Evolutionary conservation across 495 filamentous ascomycete genomes (phyloP).

Genomic region (Daldinia loculata): DNA sequence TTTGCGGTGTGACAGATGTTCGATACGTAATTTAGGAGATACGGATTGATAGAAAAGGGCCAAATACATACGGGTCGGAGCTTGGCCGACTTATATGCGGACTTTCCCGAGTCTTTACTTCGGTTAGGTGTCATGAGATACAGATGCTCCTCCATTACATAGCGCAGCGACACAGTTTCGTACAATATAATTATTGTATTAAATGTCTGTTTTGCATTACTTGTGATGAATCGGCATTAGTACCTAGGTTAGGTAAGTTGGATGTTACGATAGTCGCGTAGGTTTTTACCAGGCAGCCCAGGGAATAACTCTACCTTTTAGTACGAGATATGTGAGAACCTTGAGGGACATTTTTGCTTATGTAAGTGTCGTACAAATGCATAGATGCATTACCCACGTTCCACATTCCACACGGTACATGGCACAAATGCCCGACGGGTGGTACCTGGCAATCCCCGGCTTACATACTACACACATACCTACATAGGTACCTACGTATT

Average conservation of each 20-base stretch:
- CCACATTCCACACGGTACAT: conserved; percentile 10
- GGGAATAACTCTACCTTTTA: not conserved
- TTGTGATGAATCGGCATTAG: not conserved
- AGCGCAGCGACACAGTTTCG: conserved; percentile 1
- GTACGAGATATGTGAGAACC: conserved; percentile 15
- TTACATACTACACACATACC: too few relatives aligned
- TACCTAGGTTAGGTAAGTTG: not conserved
- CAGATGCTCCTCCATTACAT: conserved; percentile 19
- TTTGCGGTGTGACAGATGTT: not conserved
- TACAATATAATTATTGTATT: conserved; percentile 7
- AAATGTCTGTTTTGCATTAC: not conserved
- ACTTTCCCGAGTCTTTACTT: conserved; percentile 1
- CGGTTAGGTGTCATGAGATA: conserved; percentile 6
- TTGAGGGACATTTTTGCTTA: conserved; percentile 17
- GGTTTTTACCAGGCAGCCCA: not conserved
- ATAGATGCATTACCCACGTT: not conserved
- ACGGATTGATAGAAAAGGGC: not conserved
- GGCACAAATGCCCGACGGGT: conserved; percentile 16
- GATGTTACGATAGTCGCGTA: not conserved
- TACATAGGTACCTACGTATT: too few relatives aligned
- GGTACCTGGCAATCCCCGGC: not conserved
- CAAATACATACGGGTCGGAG: not conserved
- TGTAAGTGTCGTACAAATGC: not conserved
- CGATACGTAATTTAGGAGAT: conserved; percentile 2
- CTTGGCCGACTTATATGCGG: not conserved